These are phyloP conservation scores for Pichia californica DNA, from an alignment of 805 yeast genomes.

Conservation along the genomic window DNA sequence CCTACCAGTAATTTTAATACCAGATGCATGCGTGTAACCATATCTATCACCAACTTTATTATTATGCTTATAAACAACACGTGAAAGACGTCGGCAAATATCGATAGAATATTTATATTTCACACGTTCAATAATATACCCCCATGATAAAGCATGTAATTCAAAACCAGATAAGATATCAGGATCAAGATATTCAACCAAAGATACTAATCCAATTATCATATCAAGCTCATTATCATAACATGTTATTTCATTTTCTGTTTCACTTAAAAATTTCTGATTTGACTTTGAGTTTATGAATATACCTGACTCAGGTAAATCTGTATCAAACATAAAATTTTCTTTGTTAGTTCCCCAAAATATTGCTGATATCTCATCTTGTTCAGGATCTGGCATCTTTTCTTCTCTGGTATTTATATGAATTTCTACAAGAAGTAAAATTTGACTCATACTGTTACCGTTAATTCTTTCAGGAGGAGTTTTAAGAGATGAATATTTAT, in stretches of 20 bases:
- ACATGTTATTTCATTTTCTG: slow-evolving; percentile 27
- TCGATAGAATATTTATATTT: slow-evolving; percentile 41
- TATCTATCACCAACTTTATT: slow-evolving; percentile 62
- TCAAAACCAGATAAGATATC: slow-evolving; percentile 87
- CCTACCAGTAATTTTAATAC: slow-evolving; percentile 65
- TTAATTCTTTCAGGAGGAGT: slow-evolving; percentile 26
- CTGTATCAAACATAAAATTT: slow-evolving; percentile 28
- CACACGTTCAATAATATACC: slow-evolving; percentile 70
- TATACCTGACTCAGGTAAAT: slow-evolving; percentile 34
- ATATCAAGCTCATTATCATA: slow-evolving; percentile 53
- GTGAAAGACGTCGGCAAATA: slow-evolving; percentile 51
- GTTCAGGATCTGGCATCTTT: slow-evolving; percentile 55
- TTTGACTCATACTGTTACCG: slow-evolving; percentile 40
- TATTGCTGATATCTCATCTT: slow-evolving; percentile 53
- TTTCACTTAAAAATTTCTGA: slow-evolving; percentile 1
- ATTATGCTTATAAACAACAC: slow-evolving; percentile 44
- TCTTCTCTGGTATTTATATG: slow-evolving; percentile 51
- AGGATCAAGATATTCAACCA: slow-evolving; percentile 68
- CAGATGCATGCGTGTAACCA: slow-evolving; percentile 78
- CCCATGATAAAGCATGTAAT: slow-evolving; percentile 79
- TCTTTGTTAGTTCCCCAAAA: slow-evolving; percentile 57
- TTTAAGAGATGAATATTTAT: slow-evolving; percentile 32
- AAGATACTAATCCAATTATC: slow-evolving; percentile 46
- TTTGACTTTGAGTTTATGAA: slow-evolving; percentile 15
- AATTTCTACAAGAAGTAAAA: slow-evolving; percentile 60